These are phyloP conservation scores for Golubevia sp. DNA, from an alignment of 1,284 basidiomycete genomes.

Conservation along the genomic window DNA sequence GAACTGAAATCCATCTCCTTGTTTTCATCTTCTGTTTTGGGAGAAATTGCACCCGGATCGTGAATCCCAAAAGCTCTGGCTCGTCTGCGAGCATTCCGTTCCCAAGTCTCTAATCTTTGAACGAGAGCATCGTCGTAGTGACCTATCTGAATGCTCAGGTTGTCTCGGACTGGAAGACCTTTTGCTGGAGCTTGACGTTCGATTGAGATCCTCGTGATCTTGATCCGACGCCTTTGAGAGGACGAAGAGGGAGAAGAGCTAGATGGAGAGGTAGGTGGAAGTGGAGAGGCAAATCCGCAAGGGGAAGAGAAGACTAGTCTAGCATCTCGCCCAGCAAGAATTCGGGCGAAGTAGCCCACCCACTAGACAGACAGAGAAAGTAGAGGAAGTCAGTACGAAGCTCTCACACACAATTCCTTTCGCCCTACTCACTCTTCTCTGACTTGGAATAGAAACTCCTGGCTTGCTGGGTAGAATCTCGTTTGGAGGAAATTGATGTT, in stretches of 20 bases:
- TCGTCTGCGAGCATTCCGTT: conserved; percentile 31
- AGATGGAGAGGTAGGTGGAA: no score
- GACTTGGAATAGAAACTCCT: no score
- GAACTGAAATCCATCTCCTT: neutral
- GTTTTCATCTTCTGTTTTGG: conserved; percentile 8
- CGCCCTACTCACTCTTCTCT: no score
- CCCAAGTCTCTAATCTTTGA: conserved; percentile 33
- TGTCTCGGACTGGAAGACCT: conserved; percentile 6
- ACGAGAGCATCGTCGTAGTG: conserved; percentile 33
- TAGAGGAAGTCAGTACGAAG: no score
- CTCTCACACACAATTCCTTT: no score
- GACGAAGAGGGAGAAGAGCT: no score
- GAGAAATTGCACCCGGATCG: conserved; percentile 25
- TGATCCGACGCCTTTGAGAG: neutral
- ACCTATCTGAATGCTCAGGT: conserved; percentile 28
- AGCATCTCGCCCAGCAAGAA: no score
- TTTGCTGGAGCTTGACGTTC: neutral
- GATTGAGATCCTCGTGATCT: neutral
- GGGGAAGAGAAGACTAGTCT: no score
- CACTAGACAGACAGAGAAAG: no score
- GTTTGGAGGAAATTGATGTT: neutral
- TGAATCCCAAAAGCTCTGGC: conserved; percentile 26
- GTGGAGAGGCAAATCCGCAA: no score
- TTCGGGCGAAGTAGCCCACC: no score
- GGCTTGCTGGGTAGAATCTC: no score